Evolutionary conservation across 2,329 filamentous ascomycete genomes (phyloP), one percentile per base, ranked within the genome.

Genomic region (Thielaviopsis musarum): DNA sequence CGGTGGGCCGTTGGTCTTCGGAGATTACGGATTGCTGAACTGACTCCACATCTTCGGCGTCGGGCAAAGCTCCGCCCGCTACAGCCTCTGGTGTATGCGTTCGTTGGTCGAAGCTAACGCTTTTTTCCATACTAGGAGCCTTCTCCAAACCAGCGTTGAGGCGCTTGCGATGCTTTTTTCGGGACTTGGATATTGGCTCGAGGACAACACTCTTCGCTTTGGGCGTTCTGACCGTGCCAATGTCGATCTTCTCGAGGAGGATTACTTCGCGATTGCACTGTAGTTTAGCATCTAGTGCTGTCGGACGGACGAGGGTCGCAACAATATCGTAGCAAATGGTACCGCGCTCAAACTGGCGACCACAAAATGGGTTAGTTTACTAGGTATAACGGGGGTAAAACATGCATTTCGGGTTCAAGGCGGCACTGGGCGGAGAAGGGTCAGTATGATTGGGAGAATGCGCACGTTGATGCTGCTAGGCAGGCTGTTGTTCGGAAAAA

Each of bases 391-490:
- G 17, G 17, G 24, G 22, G 51, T 21, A 51, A 54, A 34, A 51
- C 52, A 55, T 1, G 26, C 26, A 52, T 22, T 26, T 52, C 21
- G 19, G 49, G 3, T 13, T 52, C 49, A 22, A 24, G 5, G 12
- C 19, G 5, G 49, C 49, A 22, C 24, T 24, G 24, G 38, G 38
- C 5, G 38, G 38, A 45, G 10, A 26, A 49, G 38, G 45, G 21
- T 3, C 48, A 51, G 30, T 48, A 15, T 10, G 21, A 22, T 34
- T 34, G 38, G 24, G 45, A 30, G 17, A 48, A 26, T 54, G 76
- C 87, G 68, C 79, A 96, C 91, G 73, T 95, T 91, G 67, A 98
- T 91, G 70, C 91, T 96, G 71, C 88, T 95, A n/a, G 88, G 88
- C 61, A 93, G 72, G 5, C 79, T 80, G 65, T 82, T 79, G 56